Evolutionary conservation across 768 basidiomycete species (phyloP).

Genomic region (Psilocybe cyanescens): DNA sequence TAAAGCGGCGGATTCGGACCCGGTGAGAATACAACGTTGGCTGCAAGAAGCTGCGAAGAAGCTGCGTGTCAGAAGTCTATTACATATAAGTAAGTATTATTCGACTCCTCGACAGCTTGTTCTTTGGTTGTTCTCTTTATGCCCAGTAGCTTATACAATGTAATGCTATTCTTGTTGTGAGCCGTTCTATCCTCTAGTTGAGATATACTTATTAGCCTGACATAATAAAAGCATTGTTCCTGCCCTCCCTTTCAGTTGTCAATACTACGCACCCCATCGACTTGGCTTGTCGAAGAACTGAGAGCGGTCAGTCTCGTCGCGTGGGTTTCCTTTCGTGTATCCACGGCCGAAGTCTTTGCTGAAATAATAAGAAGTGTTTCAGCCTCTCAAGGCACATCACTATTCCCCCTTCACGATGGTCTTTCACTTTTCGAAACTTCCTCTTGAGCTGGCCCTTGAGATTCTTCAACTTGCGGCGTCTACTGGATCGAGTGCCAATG

Average conservation of each 20-base stretch:
- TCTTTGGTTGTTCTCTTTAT: not conserved
- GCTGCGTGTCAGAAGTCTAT: no score
- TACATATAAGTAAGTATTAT: not conserved
- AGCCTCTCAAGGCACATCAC: not conserved
- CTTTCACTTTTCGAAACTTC: conserved; percentile 29
- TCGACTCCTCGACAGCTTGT: not conserved
- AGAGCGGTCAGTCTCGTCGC: not conserved
- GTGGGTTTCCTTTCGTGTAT: not conserved
- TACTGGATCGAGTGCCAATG: conserved; percentile 21
- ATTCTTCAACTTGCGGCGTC: conserved; percentile 35
- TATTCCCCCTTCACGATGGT: conserved; percentile 2
- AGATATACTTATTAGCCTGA: not conserved
- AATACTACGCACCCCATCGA: conserved; percentile 36
- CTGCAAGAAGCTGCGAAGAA: no score
- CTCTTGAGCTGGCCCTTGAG: conserved; percentile 38
- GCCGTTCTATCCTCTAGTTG: not conserved
- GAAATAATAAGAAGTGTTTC: not conserved
- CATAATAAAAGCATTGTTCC: not conserved
- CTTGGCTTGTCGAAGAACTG: not conserved
- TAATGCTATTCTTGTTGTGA: not conserved
- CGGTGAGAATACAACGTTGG: not conserved
- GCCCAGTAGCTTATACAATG: not conserved
- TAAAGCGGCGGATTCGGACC: not conserved
- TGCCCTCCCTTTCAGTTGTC: not conserved
- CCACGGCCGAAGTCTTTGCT: not conserved